phyloP scores from a whole-genome alignment of 208 protist genomes.

The Acanthamoeba divionensis region DNA sequence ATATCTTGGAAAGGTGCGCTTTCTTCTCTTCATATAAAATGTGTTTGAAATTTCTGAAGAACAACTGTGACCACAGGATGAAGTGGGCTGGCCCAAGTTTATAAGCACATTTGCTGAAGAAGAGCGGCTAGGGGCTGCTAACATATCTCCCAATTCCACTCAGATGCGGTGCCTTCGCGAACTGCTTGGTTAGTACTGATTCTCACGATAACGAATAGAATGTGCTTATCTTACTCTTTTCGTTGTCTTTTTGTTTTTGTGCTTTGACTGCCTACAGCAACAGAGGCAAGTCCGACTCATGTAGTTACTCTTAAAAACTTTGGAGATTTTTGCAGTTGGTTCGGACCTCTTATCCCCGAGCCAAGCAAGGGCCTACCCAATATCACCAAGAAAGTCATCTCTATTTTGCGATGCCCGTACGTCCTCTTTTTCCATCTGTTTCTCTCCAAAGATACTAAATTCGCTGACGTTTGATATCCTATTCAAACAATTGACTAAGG shows the following conservation, averaged over 20 bases:
- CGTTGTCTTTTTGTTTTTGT: too few relatives aligned
- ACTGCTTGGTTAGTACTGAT: neutral
- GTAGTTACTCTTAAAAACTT: constrained; percentile 39
- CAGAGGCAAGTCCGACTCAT: neutral
- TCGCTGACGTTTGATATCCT: neutral
- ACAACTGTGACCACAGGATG: too few relatives aligned
- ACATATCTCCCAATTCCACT: constrained; percentile 8
- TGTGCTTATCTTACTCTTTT: too few relatives aligned
- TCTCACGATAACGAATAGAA: too few relatives aligned
- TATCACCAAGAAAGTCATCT: constrained; percentile 39
- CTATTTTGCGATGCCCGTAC: constrained; percentile 39
- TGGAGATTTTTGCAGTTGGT: constrained; percentile 25
- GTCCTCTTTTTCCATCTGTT: neutral
- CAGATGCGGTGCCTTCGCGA: neutral
- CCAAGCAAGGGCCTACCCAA: neutral
- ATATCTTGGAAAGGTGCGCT: constrained; percentile 32
- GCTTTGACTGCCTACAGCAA: neutral
- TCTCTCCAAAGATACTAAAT: too few relatives aligned
- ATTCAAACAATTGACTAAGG: neutral
- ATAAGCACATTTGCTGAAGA: constrained; percentile 3
- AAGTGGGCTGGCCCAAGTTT: constrained; percentile 34
- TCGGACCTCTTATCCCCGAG: constrained; percentile 1
- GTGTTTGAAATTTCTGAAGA: too few relatives aligned
- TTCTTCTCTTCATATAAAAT: too few relatives aligned
- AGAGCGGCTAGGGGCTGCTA: neutral